Conservation (phyloP, 1,284 basidiomycete genomes). For the Sutorius eximius region DNA sequence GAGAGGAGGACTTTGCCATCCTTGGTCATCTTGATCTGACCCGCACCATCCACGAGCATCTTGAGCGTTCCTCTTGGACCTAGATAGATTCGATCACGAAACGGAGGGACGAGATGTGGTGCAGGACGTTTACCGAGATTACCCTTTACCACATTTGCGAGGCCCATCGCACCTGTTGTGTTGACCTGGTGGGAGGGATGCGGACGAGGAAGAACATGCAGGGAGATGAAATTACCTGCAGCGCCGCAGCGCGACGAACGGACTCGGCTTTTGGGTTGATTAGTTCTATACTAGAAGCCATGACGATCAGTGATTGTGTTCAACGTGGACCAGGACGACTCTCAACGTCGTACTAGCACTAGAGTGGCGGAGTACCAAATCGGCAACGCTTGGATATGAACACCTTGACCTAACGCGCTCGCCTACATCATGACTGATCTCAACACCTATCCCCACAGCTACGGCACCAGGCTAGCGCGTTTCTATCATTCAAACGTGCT, state of each 20-base stretch:
- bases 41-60: constrained; percentile 99
- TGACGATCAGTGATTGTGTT: constrained; percentile 37
- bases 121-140: constrained; percentile 74
- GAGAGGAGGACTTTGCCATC: constrained; percentile 98
- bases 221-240: constrained; percentile 68
- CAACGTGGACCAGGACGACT: constrained; percentile 23
- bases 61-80: constrained; percentile 96
- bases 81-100: constrained; percentile 37
- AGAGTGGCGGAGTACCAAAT: constrained; percentile 34
- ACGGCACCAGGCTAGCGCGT: constrained; percentile 38
- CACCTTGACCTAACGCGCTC: constrained; percentile 30
- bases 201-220: constrained; percentile 18
- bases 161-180: constrained; percentile 92
- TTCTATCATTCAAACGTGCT: constrained; percentile 33
- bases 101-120: constrained; percentile 18
- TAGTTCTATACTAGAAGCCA: constrained; percentile 85
- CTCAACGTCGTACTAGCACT: constrained; percentile 1
- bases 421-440: constrained; percentile 29
- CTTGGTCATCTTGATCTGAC: constrained; percentile 99
- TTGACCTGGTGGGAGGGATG: constrained; percentile 61
- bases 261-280: constrained; percentile 97
- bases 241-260: constrained; percentile 86
- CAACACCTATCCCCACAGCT: constrained; percentile 31
- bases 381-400: constrained; percentile 34
- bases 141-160: constrained; percentile 95